These are phyloP conservation scores for Fusarium nurragi DNA, from an alignment of 2,329 filamentous ascomycete genomes.

Conservation along the genomic window DNA sequence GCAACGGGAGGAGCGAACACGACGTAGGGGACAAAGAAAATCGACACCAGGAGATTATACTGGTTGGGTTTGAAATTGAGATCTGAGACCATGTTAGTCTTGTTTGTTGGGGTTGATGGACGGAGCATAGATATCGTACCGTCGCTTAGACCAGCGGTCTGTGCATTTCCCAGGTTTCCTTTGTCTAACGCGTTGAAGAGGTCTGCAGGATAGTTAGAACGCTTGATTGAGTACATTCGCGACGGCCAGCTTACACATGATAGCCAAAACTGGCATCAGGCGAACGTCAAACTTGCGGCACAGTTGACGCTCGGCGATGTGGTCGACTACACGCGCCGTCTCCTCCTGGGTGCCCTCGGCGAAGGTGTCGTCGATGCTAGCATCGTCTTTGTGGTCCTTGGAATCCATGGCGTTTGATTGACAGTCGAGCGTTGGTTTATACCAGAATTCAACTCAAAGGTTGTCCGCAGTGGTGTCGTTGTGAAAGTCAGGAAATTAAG, in stretches of 20 bases:
- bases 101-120: no score
- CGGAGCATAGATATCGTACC: not conserved
- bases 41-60: constrained; percentile 16
- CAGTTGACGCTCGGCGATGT: constrained; percentile 9
- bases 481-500: not conserved
- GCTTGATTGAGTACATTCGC: fast-evolving
- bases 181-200: constrained; percentile 14
- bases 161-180: constrained; percentile 19
- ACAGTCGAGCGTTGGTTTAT: fast-evolving
- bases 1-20: constrained; percentile 7
- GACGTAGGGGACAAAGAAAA: constrained; percentile 21
- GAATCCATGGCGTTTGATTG: not conserved
- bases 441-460: not conserved
- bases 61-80: constrained; percentile 15
- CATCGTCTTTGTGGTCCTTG: constrained; percentile 9
- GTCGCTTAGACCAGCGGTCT: constrained; percentile 6
- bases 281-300: constrained; percentile 17
- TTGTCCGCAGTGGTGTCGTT: not conserved
- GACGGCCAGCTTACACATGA: constrained; percentile 9
- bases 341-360: constrained; percentile 1
- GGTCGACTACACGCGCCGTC: not conserved
- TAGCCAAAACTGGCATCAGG: constrained; percentile 1
- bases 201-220: not conserved
- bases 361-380: not conserved
- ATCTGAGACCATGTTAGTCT: not conserved